Evolutionary conservation across 2,329 filamentous ascomycete species (phyloP), one percentile per base, ranked within the genome.

Genomic region (Cordyceps fumosorosea): DNA sequence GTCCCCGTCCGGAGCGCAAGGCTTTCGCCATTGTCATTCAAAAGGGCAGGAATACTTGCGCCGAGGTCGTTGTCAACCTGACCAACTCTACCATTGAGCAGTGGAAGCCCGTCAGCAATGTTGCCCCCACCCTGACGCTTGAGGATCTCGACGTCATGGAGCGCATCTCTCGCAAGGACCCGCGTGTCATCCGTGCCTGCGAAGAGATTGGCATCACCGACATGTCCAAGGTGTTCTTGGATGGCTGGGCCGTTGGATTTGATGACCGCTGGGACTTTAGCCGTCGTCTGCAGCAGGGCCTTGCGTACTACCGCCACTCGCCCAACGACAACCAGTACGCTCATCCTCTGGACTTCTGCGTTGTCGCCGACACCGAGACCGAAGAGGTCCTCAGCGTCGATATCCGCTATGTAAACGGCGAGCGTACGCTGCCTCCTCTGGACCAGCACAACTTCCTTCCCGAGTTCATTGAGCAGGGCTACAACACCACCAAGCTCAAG

Each of bases 181-280:
- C 86, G 0, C 88, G 86, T 65, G 89, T 93, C 64, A 89, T 92
- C 68, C 85, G 91, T 73, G 88, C 90, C 69, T 93, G 90, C 69
- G 83, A 81, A 2, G 84, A 92, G 40, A 77, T 91, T 65, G 89
- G 90, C 24, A 91, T 93, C 65, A 80, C 86, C 67, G 89, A 93
- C 67, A 93, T 93, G 90, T 77, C 89, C 74, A 91, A 92, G 75
- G 88, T 93, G 42, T 93, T 89, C 74, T 89, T 90, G 72, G 90
- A 93, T 72, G 89, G 88, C 48, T 93, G 90, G 90, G 91, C 90
- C 1, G 92, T 93, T 73, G 90, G 90, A 37, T 89, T 90, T 65
- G 90, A 93, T 68, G 84, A 90, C 71, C 85, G 90, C 55, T 93
- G 91, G 73, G 89, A 89, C 56, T 89, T 79, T 62, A 79, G 81